Evolutionary conservation across 1,284 basidiomycete species (phyloP).

Genomic region (Salmacisia buchloeana): DNA sequence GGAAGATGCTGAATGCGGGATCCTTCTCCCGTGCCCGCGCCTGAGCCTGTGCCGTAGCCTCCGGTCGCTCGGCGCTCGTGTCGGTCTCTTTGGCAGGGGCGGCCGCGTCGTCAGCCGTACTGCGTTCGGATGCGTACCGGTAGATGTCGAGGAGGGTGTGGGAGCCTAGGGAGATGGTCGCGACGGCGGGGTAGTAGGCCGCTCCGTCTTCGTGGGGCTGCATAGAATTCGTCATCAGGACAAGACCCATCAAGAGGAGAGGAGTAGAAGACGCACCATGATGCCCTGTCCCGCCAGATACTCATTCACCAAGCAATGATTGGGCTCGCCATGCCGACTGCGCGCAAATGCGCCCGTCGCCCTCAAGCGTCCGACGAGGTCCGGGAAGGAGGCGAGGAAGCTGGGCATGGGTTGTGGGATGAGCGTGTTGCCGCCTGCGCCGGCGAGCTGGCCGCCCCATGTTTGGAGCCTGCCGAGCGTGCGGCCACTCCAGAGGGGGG

Average conservation of each 20-base stretch:
- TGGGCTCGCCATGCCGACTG: conserved; percentile 65
- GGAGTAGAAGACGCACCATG: conserved; percentile 49
- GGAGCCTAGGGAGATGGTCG: conserved; percentile 79
- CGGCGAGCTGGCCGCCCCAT: conserved; percentile 59
- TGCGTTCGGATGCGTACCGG: conserved; percentile 56
- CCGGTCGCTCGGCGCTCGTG: conserved; percentile 10
- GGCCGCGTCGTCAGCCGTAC: conserved; percentile 50
- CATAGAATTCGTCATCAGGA: background rate
- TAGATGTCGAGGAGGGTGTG: conserved; percentile 81
- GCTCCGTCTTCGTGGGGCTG: conserved; percentile 91
- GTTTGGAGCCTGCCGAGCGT: conserved; percentile 30
- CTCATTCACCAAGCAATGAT: conserved; percentile 65
- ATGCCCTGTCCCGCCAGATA: conserved; percentile 88
- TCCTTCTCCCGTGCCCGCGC: conserved; percentile 32
- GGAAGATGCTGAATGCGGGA: conserved; percentile 42
- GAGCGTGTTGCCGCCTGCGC: conserved; percentile 59
- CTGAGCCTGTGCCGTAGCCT: conserved; percentile 54
- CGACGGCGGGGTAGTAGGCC: conserved; percentile 78
- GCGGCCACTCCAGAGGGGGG: conserved; percentile 2
- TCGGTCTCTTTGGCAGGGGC: conserved; percentile 39
- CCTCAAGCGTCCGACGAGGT: conserved; percentile 65
- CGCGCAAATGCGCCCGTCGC: conserved; percentile 60
- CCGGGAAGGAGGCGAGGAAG: conserved; percentile 62
- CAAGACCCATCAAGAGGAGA: conserved; percentile 9
- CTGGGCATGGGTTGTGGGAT: conserved; percentile 63